Evolutionary conservation across 2,329 filamentous ascomycete genomes (phyloP).

Genomic region (Fusarium abutilonis): DNA sequence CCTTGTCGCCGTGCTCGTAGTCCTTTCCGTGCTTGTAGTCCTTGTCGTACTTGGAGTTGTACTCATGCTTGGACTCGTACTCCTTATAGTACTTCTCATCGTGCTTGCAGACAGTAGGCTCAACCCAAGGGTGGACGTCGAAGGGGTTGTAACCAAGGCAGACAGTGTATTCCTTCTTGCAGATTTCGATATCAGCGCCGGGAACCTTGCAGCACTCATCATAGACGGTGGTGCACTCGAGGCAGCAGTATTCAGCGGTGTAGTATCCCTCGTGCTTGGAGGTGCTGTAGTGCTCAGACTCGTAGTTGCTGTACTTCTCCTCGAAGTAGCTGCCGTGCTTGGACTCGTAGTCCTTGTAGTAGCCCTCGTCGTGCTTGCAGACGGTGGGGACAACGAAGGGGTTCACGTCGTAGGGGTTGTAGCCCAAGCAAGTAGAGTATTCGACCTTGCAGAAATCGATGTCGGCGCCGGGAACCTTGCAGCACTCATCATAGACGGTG

Average conservation of each 20-base stretch:
- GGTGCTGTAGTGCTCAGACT: neutral
- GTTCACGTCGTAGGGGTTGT: constrained; percentile 20
- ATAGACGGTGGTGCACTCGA: constrained; percentile 30
- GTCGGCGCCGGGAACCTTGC: constrained; percentile 1
- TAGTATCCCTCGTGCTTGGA: constrained; percentile 27
- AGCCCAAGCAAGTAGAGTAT: constrained; percentile 30
- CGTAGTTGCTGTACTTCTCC: constrained; percentile 11
- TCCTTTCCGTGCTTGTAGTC: constrained; percentile 5
- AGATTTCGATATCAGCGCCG: constrained; percentile 18
- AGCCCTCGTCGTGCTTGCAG: constrained; percentile 31
- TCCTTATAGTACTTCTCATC: constrained; percentile 25
- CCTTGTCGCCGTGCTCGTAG: neutral
- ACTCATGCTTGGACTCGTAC: constrained; percentile 18
- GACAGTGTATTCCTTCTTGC: constrained; percentile 24
- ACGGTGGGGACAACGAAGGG: constrained; percentile 9
- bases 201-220: constrained; percentile 20
- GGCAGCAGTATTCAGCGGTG: constrained; percentile 32
- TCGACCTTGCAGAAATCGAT: constrained; percentile 15
- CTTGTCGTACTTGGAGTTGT: constrained; percentile 1
- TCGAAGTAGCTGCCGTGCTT: constrained; percentile 21
- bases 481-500: constrained; percentile 30
- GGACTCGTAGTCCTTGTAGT: constrained; percentile 30
- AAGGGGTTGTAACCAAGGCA: constrained; percentile 33
- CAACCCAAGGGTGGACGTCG: constrained; percentile 1
- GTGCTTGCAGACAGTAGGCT: constrained; percentile 31